Evolutionary conservation across 805 yeast species (phyloP), one percentile per base, ranked within the genome.

Genomic region (Kluyveromyces lactis): DNA sequence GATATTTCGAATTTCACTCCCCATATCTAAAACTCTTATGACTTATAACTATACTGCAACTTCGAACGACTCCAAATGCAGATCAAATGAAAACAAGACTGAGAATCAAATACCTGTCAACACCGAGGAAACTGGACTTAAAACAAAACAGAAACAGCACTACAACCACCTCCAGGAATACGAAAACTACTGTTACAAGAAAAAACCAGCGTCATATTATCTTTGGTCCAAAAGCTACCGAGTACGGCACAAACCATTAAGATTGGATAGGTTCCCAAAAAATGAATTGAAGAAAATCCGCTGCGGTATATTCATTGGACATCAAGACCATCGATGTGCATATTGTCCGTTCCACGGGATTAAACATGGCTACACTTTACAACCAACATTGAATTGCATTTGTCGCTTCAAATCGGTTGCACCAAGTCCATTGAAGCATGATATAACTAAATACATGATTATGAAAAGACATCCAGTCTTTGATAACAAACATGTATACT

Each of bases 321-420:
- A 30, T 17, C 46, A 39, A 17, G 56, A 52, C 31, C 31, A 40
- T 7, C 46, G 58, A 19, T 29, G 48, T n/a, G 31, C 40, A 7
- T 33, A 44, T 30, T 53, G 56, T 36, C 47, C 50, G 3, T 42
- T 44, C 30, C 42, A 44, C 21, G 53, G 55, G 1, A 32, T 47
- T 6, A 40, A 40, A 8, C 55, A 51, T 26, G 50, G 48, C 5
- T 28, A 39, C n/a, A 34, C 36, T 18, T 38, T 46, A 13, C 48
- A 39, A 16, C 42, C 50, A 2, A 44, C 47, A 3, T n/a, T 34
- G 10, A 29, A 39, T 29, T 52, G 58, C 30, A 32, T 38, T 10
- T 53, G 56, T 26, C 47, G 31, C 26, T 34, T 36, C 23, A 35
- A 39, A 11, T 29, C 54, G 1, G 13, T 50, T 21, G 41, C 36